Evolutionary conservation across 495 filamentous ascomycete genomes (phyloP).

Genomic region (Hypomontagnella monticulosa): DNA sequence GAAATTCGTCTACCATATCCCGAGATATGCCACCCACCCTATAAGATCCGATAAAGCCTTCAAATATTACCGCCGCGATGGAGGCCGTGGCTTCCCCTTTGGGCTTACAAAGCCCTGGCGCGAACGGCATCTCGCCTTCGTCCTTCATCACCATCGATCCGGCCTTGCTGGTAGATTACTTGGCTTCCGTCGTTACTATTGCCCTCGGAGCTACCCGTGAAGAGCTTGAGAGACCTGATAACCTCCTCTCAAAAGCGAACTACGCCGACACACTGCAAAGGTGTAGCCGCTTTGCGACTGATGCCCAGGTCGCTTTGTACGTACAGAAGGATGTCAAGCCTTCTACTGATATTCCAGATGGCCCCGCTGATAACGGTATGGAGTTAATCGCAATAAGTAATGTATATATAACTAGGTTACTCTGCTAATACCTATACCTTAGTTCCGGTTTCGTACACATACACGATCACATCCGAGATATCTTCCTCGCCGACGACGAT

Average conservation of each 20-base stretch:
- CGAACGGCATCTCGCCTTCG: slow-evolving; percentile 55
- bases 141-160: slow-evolving; percentile 61
- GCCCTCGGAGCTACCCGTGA: slow-evolving; percentile 83
- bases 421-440: slow-evolving; percentile 16
- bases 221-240: slow-evolving; percentile 82
- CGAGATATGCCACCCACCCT: slow-evolving; percentile 37
- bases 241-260: slow-evolving; percentile 76
- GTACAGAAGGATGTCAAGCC: slow-evolving; percentile 81
- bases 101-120: slow-evolving; percentile 50
- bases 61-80: slow-evolving; percentile 49
- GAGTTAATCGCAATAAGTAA: neutral
- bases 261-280: slow-evolving; percentile 82
- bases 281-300: slow-evolving; percentile 88
- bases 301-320: slow-evolving; percentile 87
- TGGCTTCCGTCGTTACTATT: slow-evolving; percentile 79
- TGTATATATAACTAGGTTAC: neutral
- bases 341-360: slow-evolving; percentile 49
- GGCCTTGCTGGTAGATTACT: slow-evolving; percentile 74
- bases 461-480: slow-evolving; percentile 82
- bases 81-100: slow-evolving; percentile 57
- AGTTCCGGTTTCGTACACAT: slow-evolving; percentile 67
- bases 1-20: slow-evolving; percentile 27
- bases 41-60: slow-evolving; percentile 38
- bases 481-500: slow-evolving; percentile 80
- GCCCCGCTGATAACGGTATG: slow-evolving; percentile 46